phyloP scores from a whole-genome alignment of 2,329 filamentous ascomycete species.

The Pseudogymnoascus sp. region DNA sequence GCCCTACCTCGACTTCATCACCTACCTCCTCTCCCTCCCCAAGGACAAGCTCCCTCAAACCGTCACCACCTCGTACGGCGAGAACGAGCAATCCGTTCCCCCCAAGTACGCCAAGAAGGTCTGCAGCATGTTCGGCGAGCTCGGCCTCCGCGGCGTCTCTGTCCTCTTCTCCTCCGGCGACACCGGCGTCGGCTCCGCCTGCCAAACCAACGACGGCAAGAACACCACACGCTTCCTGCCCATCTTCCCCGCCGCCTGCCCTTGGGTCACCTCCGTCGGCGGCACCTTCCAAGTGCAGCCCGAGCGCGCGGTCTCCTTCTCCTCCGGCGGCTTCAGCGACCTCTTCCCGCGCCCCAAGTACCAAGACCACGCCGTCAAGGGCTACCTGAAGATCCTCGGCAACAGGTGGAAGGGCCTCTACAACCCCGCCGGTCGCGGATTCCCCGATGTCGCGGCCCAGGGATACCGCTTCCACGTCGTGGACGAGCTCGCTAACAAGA shows the following conservation, averaged over 20 bases:
- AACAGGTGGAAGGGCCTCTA: slow-evolving; percentile 40
- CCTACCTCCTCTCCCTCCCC: slow-evolving; percentile 46
- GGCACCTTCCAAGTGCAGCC: slow-evolving; percentile 45
- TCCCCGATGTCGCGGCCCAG: slow-evolving; percentile 49
- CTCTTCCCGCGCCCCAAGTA: slow-evolving; percentile 42
- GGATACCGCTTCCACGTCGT: slow-evolving; percentile 44
- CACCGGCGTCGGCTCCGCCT: slow-evolving; percentile 36
- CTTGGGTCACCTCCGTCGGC: slow-evolving; percentile 61
- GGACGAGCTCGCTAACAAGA: slow-evolving; percentile 1
- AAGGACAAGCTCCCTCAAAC: slow-evolving; percentile 49
- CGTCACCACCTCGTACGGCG: slow-evolving; percentile 59
- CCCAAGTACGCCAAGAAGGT: slow-evolving; percentile 52
- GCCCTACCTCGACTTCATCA: slow-evolving; percentile 58
- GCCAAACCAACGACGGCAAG: slow-evolving; percentile 52
- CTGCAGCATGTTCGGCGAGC: slow-evolving; percentile 57
- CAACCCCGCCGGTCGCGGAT: slow-evolving; percentile 43
- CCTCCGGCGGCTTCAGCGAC: slow-evolving; percentile 44
- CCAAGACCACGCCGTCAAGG: slow-evolving; percentile 38
- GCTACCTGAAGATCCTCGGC: slow-evolving; percentile 37
- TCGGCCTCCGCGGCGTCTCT: slow-evolving; percentile 60
- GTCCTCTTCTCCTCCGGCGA: slow-evolving; percentile 58
- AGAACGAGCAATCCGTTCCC: slow-evolving; percentile 59
- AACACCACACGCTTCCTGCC: slow-evolving; percentile 50
- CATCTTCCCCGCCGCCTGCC: slow-evolving; percentile 60
- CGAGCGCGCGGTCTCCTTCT: slow-evolving; percentile 40